These are phyloP conservation scores for Penicillium sp. DNA, from an alignment of 2,329 filamentous ascomycete genomes.

Conservation along the genomic window DNA sequence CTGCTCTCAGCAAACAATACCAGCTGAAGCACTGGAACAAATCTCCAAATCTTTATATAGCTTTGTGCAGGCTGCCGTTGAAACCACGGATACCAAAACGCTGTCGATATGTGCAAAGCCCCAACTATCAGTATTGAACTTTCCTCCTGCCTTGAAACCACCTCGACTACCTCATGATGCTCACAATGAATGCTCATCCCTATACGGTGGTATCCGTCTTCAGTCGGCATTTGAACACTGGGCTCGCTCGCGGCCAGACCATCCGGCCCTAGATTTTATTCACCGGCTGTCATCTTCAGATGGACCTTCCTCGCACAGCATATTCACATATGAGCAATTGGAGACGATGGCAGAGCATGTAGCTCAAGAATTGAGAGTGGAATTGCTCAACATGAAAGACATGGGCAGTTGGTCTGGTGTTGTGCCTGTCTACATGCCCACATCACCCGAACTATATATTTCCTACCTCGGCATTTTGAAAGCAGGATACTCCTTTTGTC, in stretches of 20 bases:
- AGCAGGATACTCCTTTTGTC: conserved; percentile 20
- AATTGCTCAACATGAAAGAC: no score
- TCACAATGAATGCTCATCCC: conserved; percentile 3
- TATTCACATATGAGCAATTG: conserved; percentile 24
- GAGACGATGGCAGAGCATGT: conserved; percentile 22
- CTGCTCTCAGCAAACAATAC: conserved; percentile 13
- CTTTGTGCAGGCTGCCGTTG: no score
- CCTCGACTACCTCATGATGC: no score
- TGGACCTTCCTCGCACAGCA: conserved; percentile 19
- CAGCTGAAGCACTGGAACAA: no score
- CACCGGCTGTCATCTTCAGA: conserved; percentile 20
- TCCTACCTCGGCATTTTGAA: conserved; percentile 21
- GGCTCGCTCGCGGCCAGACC: conserved; percentile 20
- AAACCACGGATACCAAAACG: conserved; percentile 18
- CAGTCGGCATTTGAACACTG: conserved; percentile 26
- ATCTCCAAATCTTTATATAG: no score
- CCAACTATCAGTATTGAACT: conserved; percentile 24
- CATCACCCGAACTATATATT: conserved; percentile 36
- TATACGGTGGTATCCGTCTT: conserved; percentile 17
- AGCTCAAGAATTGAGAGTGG: no score
- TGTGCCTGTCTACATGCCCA: conserved; percentile 27
- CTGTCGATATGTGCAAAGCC: conserved; percentile 19
- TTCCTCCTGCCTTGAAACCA: conserved; percentile 23
- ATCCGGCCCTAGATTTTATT: conserved; percentile 26
- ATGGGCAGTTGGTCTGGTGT: conserved; percentile 16